These are phyloP conservation scores for Glycine tomentella DNA, from an alignment of 306 rosid genomes.

Conservation along the genomic window DNA sequence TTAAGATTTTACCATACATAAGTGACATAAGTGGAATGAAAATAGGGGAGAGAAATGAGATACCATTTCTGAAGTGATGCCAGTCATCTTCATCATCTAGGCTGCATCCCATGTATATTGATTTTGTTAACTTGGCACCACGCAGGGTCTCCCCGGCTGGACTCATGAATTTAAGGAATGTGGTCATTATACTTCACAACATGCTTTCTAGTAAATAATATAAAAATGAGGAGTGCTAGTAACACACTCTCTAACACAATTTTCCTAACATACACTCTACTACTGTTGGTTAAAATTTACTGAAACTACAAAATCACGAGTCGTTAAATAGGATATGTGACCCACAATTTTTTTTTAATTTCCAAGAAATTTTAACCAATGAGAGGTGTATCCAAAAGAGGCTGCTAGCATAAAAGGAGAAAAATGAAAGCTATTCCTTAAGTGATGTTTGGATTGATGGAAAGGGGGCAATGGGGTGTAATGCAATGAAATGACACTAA, in stretches of 20 bases:
- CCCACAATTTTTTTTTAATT: no score
- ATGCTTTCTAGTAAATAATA: neutral
- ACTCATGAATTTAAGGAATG: slow-evolving; percentile 37
- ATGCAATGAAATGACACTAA: neutral
- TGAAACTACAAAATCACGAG: no score
- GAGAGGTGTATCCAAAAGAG: no score
- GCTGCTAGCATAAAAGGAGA: neutral
- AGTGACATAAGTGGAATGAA: slow-evolving; percentile 11
- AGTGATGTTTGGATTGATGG: neutral
- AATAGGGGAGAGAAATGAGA: slow-evolving; percentile 7
- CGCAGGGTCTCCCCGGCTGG: slow-evolving; percentile 74
- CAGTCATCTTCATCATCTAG: slow-evolving; percentile 79
- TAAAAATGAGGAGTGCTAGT: neutral
- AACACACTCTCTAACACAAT: no score
- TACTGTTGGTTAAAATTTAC: no score
- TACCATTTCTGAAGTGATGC: slow-evolving; percentile 81
- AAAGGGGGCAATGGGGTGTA: neutral
- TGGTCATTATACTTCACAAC: slow-evolving; percentile 6
- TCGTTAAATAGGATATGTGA: no score
- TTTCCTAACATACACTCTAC: no score
- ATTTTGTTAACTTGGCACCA: slow-evolving; percentile 55
- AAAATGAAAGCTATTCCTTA: neutral
- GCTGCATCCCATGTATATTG: slow-evolving; percentile 72
- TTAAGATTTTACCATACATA: slow-evolving; percentile 21
- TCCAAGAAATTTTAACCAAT: no score